Evolutionary conservation across 2,329 filamentous ascomycete genomes (phyloP).

Genomic region (Clonostachys sp.): DNA sequence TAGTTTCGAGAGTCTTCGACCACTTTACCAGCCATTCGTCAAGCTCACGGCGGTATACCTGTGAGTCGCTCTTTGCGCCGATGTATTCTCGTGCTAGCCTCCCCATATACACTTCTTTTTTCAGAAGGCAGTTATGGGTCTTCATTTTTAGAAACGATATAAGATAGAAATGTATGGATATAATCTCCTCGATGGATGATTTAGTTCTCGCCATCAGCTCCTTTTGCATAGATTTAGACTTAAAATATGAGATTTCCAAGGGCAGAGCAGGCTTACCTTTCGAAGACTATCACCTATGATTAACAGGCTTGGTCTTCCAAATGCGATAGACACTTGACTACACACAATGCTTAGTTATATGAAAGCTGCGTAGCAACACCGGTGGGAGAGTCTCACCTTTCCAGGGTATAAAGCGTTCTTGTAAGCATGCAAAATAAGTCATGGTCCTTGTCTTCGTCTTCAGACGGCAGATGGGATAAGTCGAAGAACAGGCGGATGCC

Average conservation of each 20-base stretch:
- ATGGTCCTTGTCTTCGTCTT: constrained; percentile 6
- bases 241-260: neutral
- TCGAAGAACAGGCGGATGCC: constrained; percentile 6
- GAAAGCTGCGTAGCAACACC: neutral
- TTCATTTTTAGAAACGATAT: constrained; percentile 6
- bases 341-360: neutral
- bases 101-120: neutral
- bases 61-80: neutral
- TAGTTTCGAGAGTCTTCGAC: neutral
- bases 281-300: constrained; percentile 7
- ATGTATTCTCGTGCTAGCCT: neutral
- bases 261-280: constrained; percentile 1
- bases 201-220: neutral
- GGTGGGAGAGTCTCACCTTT: constrained; percentile 4
- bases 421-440: constrained; percentile 5
- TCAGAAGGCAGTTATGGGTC: constrained; percentile 5
- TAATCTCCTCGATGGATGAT: constrained; percentile 2
- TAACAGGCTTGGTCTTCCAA: constrained; percentile 6
- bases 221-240: neutral
- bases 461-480: constrained; percentile 6
- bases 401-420: constrained; percentile 8
- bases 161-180: constrained; percentile 6
- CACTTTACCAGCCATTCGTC: constrained; percentile 5
- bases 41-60: constrained; percentile 1
- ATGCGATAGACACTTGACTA: constrained; percentile 7